Percentiles rank a stretch among this genome's conserved stretches.
phyloP scores from a whole-genome alignment of 495 filamentous ascomycete species.

The Neurospora tetrasperma region DNA sequence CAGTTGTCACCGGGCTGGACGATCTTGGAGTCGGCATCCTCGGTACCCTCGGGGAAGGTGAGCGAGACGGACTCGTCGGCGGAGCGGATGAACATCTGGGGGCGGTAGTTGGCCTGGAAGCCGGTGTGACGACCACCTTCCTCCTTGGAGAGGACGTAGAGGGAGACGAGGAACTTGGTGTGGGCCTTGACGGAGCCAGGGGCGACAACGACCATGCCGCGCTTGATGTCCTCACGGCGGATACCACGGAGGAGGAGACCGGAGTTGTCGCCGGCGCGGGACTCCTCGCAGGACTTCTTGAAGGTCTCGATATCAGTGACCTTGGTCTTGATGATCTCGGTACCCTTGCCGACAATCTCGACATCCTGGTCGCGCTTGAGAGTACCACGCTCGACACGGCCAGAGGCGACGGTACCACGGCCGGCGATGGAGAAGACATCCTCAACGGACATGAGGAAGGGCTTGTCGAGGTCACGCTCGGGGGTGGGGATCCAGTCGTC shows the following conservation, averaged over 20 bases:
- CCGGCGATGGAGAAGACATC: constrained; percentile 97
- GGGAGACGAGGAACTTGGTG: constrained; percentile 82
- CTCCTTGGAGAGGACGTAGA: constrained; percentile 95
- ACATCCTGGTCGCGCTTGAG: constrained; percentile 89
- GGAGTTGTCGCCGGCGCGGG: constrained; percentile 94
- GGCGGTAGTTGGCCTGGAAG: constrained; percentile 87
- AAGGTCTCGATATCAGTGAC: constrained; percentile 99
- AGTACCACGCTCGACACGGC: constrained; percentile 90
- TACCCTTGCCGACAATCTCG: constrained; percentile 79
- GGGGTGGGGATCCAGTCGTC: constrained; percentile 96
- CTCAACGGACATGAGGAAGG: constrained; percentile 97
- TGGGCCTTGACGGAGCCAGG: constrained; percentile 72
- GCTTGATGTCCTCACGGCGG: constrained; percentile 81
- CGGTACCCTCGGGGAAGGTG: constrained; percentile 67
- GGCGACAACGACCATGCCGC: constrained; percentile 84
- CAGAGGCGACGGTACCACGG: constrained; percentile 92
- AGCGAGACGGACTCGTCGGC: constrained; percentile 81
- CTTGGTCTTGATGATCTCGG: constrained; percentile 82
- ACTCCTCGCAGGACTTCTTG: constrained; percentile 95
- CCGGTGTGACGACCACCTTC: constrained; percentile 94
- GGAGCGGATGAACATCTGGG: constrained; percentile 90
- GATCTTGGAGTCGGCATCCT: constrained; percentile 55
- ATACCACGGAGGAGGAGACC: constrained; percentile 91
- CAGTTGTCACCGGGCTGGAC: constrained; percentile 98
- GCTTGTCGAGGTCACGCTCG: constrained; percentile 82